Evolutionary conservation across 441 rosid species (phyloP).

Genomic region (Gossypium armourianum): DNA sequence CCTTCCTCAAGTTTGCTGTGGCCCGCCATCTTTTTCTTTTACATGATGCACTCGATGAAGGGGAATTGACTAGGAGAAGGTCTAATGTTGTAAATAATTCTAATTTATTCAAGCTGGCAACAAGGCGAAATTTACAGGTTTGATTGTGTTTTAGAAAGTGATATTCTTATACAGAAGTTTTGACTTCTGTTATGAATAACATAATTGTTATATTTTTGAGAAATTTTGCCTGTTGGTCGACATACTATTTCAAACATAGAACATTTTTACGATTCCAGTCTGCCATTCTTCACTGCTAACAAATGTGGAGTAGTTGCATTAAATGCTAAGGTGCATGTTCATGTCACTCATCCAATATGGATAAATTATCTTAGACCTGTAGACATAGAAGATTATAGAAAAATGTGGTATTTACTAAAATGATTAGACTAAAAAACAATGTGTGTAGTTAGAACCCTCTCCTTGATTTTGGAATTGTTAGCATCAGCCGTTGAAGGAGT

Average conservation of each 20-base stretch:
- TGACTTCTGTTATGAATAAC: constrained; percentile 1
- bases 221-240: not conserved
- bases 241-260: constrained; percentile 6
- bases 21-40: constrained; percentile 70
- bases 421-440: not conserved
- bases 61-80: constrained; percentile 71
- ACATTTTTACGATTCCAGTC: constrained; percentile 8
- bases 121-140: constrained; percentile 66
- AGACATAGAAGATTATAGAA: not conserved
- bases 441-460: not conserved
- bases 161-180: constrained; percentile 10
- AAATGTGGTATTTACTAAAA: constrained; percentile 1
- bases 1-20: constrained; percentile 83
- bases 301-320: constrained; percentile 5
- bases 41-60: constrained; percentile 74
- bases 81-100: constrained; percentile 72
- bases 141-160: constrained; percentile 7
- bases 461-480: constrained; percentile 8
- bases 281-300: constrained; percentile 9
- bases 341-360: constrained; percentile 2
- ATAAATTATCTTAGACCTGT: constrained; percentile 1
- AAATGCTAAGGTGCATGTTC: not conserved
- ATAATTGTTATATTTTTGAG: constrained; percentile 1
- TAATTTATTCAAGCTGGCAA: constrained; percentile 62
- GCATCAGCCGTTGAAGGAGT: not conserved